Evolutionary conservation across 2,329 filamentous ascomycete genomes (phyloP).

Genomic region (Alternaria sp.): DNA sequence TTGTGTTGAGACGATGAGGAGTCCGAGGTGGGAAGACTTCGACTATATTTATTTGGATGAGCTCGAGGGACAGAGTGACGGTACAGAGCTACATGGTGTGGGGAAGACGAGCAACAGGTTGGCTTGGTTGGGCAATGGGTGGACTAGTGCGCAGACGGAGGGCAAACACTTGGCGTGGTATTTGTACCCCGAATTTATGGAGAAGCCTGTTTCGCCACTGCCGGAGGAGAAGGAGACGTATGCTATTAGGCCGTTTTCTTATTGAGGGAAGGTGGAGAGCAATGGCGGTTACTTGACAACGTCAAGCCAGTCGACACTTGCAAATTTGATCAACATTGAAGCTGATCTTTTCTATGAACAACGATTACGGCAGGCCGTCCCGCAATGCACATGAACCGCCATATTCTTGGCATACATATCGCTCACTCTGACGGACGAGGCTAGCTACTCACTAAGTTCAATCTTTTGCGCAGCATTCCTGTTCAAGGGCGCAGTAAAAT

Average conservation of each 20-base stretch:
- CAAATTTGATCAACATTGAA: not conserved
- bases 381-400: not conserved
- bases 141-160: slow-evolving; percentile 34
- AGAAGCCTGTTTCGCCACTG: slow-evolving; percentile 39
- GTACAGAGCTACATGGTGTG: slow-evolving; percentile 11
- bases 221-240: slow-evolving; percentile 51
- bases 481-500: not conserved
- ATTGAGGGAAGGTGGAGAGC: slow-evolving; percentile 20
- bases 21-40: slow-evolving; percentile 46
- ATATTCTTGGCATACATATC: not conserved
- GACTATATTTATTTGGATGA: slow-evolving; percentile 38
- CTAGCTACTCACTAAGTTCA: not conserved
- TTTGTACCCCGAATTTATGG: slow-evolving; percentile 50
- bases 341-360: not conserved
- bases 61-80: slow-evolving; percentile 11
- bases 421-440: not conserved
- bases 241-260: slow-evolving; percentile 46
- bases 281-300: not conserved
- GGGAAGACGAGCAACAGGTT: slow-evolving; percentile 34
- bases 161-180: slow-evolving; percentile 51
- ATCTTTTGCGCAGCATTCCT: not conserved
- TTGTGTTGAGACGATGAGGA: slow-evolving; percentile 42
- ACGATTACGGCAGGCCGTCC: not conserved
- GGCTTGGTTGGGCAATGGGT: slow-evolving; percentile 45
- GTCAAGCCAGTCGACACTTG: not conserved